Evolutionary conservation across 1,139 yeast species (phyloP).

Genomic region (Taphrina wiesneri): DNA sequence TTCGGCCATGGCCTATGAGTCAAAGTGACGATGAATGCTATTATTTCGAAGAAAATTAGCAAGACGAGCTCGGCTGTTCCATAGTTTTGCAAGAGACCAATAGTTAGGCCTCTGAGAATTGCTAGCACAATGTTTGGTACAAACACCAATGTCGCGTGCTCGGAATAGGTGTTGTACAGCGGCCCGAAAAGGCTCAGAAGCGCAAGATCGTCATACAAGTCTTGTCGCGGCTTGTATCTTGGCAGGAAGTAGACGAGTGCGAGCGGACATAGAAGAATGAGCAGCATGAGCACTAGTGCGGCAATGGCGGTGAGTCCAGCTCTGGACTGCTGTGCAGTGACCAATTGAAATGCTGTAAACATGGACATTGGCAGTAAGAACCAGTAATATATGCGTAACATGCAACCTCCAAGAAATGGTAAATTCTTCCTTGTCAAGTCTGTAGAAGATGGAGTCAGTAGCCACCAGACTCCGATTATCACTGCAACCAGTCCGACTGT

Average conservation of each 20-base stretch:
- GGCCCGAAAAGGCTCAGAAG: slow-evolving; percentile 44
- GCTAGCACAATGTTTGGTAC: slow-evolving; percentile 37
- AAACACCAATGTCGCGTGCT: slow-evolving; percentile 39
- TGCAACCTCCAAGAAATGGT: slow-evolving; percentile 25
- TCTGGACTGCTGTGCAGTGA: slow-evolving; percentile 41
- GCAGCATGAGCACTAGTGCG: slow-evolving; percentile 43
- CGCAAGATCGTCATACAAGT: slow-evolving; percentile 43
- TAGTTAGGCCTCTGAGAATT: slow-evolving; percentile 44
- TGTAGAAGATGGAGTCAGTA: slow-evolving; percentile 23
- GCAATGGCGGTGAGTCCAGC: slow-evolving; percentile 42
- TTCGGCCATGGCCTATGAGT: slow-evolving; percentile 44
- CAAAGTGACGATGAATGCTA: slow-evolving; percentile 41
- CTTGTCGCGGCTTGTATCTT: slow-evolving; percentile 39
- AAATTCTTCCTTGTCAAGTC: slow-evolving; percentile 19
- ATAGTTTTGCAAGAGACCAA: slow-evolving; percentile 47
- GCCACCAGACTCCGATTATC: slow-evolving; percentile 26
- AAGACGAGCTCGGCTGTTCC: slow-evolving; percentile 47
- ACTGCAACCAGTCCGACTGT: slow-evolving; percentile 31
- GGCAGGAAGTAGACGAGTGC: slow-evolving; percentile 39
- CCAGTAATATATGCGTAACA: slow-evolving; percentile 29
- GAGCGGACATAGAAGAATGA: slow-evolving; percentile 42
- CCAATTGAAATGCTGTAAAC: slow-evolving; percentile 45
- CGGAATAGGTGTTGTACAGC: slow-evolving; percentile 44
- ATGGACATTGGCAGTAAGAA: slow-evolving; percentile 46
- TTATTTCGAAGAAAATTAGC: slow-evolving; percentile 44